These are phyloP conservation scores for Yamadazyma dushanensis DNA, from an alignment of 1,139 yeast species.

Conservation along the genomic window DNA sequence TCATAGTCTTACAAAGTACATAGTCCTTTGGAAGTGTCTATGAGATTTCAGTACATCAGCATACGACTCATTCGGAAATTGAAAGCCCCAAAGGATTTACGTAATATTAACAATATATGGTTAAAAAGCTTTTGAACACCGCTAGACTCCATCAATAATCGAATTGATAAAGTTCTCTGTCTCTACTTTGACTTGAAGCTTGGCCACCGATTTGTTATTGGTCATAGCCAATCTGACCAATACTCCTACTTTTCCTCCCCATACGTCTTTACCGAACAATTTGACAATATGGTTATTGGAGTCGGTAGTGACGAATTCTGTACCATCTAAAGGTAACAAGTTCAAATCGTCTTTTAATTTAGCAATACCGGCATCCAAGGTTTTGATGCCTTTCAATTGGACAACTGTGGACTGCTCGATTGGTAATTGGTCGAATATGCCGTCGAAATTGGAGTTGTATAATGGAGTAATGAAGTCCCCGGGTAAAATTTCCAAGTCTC, in stretches of 20 bases:
- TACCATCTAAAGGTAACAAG: constrained; percentile 79
- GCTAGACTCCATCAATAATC: constrained; percentile 42
- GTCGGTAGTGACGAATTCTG: constrained; percentile 64
- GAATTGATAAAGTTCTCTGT: constrained; percentile 47
- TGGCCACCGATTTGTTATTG: constrained; percentile 72
- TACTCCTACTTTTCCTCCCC: constrained; percentile 72
- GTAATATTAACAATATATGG: too few relatives aligned
- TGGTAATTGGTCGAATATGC: constrained; percentile 70
- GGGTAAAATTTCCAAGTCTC: constrained; percentile 69
- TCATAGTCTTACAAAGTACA: too few relatives aligned
- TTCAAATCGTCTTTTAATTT: constrained; percentile 62
- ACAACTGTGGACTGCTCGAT: constrained; percentile 34
- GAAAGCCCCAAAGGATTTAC: too few relatives aligned
- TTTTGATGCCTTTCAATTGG: constrained; percentile 34
- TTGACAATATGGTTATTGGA: constrained; percentile 72
- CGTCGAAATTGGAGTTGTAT: constrained; percentile 75
- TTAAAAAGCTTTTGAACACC: too few relatives aligned
- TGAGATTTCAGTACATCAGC: too few relatives aligned
- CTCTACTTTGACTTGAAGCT: constrained; percentile 71
- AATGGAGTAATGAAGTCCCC: constrained; percentile 85
- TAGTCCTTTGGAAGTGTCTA: too few relatives aligned
- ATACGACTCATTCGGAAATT: too few relatives aligned
- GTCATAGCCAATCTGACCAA: constrained; percentile 70
- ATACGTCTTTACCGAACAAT: constrained; percentile 77
- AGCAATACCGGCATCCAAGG: constrained; percentile 38